These are phyloP conservation scores for Simplicillium aogashimaense DNA, from an alignment of 2,329 filamentous ascomycete species.

Conservation along the genomic window DNA sequence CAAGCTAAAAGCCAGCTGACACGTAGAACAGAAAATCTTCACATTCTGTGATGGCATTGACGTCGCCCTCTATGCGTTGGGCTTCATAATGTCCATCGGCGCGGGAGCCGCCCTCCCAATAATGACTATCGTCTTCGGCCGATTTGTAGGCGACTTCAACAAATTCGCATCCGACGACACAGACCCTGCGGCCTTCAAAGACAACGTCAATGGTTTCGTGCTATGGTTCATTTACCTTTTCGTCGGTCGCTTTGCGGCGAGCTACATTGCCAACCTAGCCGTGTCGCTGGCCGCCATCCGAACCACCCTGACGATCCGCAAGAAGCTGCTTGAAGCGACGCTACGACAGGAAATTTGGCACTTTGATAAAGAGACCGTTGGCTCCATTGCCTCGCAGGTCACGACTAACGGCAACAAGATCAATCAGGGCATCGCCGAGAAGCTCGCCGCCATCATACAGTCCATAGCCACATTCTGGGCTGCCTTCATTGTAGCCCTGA, in stretches of 20 bases:
- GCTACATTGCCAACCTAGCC: constrained; percentile 1
- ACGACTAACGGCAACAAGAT: constrained; percentile 2
- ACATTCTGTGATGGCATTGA: constrained; percentile 1
- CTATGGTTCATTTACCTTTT: constrained; percentile 5
- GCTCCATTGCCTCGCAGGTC: constrained; percentile 1
- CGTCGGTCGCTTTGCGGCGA: constrained; percentile 2
- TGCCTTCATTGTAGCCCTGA: background rate
- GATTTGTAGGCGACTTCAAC: background rate
- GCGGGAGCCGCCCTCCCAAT: constrained; percentile 2
- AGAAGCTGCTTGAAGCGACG: constrained; percentile 1
- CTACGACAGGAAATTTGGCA: constrained; percentile 4
- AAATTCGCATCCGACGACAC: background rate
- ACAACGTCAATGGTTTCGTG: background rate
- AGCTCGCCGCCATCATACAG: background rate
- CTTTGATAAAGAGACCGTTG: background rate
- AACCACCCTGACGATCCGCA: constrained; percentile 3
- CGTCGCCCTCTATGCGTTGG: background rate
- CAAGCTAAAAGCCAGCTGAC: too few relatives aligned
- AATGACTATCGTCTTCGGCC: constrained; percentile 4
- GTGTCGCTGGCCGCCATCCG: constrained; percentile 1
- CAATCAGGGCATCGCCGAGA: constrained; percentile 1
- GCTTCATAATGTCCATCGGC: constrained; percentile 1
- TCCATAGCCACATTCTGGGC: background rate
- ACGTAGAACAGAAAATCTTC: constrained; percentile 1
- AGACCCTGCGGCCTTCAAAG: background rate